Base-by-base conservation (phyloP, 2,329 filamentous ascomycete genomes). In the Alternaria gansuensis region DNA sequence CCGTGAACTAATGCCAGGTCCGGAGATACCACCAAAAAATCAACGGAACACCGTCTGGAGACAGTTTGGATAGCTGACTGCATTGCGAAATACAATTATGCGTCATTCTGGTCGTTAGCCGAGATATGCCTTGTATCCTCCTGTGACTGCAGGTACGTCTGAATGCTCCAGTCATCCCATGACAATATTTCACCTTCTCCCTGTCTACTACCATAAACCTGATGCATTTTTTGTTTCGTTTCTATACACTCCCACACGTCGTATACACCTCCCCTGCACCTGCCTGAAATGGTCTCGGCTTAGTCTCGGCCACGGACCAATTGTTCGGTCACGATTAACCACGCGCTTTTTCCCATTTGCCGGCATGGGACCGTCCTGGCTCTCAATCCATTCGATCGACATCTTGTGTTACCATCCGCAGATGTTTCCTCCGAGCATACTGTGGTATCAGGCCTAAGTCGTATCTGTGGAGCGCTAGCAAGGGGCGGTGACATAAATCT, bases 1-100 rank as follows among this genome's bases (percentile, higher is more conserved):
- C 53, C 67, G 81, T 37, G 80, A 82, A 64, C 81, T 82, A 39
- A 60, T 82, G 29, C 80, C 80, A 3, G 80, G 80, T 5, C 77
- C 78, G 13, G 61, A 66, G 21, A 61, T 63, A 13, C 78, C 79
- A 8, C 67, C 67, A 2, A 24, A 34, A 8, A 63, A 65, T 11
- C 40, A 66, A 45, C 62, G 57, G 23, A 54, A 48, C 9, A 77
- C 74, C 5, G 43, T 70, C 11, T 77, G 73, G 72, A 65, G 74
- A 41, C 64, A 59, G 14, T 74, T 65, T 46, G 72, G 70, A 21
- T 74, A 59, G 71, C 17, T 39, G 48, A 21, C 31, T 31, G 31
- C 21, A 28, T 54, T 14, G 43, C 43, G 29, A 34, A 43, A 36
- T 46, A 39, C 24, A 23, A 29, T 39, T 17, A 33, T 40, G 43